Conservation (phyloP, 2,329 filamentous ascomycete species). For the Colletotrichum filicis region DNA sequence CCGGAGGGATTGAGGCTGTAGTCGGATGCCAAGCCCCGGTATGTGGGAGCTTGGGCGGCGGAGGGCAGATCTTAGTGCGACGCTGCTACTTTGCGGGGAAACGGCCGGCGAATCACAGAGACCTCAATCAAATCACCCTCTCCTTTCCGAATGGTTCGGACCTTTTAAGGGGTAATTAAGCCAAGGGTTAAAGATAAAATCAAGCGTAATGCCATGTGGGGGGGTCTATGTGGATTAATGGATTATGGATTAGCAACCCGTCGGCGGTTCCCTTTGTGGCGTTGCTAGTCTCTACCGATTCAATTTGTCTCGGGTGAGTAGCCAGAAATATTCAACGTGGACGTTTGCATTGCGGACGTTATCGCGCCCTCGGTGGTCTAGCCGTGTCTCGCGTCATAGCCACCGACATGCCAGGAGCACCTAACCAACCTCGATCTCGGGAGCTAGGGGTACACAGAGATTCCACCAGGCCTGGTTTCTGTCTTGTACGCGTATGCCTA, state of each 20-base stretch:
- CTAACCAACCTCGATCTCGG: not conserved
- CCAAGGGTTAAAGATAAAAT: conserved; percentile 12
- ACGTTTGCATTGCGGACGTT: not conserved
- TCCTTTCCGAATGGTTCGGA: conserved; percentile 4
- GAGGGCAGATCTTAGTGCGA: conserved; percentile 1
- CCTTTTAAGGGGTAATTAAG: not conserved
- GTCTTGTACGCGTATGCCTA: too few relatives aligned
- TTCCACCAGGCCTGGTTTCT: too few relatives aligned
- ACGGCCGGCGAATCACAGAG: not conserved
- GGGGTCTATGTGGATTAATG: not conserved
- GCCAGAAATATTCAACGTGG: not conserved
- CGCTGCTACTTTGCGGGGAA: conserved; percentile 9
- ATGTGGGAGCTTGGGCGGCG: conserved; percentile 11
- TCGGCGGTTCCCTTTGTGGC: not conserved
- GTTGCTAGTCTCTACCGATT: not conserved
- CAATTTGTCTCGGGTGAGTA: not conserved
- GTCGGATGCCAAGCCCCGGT: conserved; percentile 7
- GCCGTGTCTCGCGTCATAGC: not conserved
- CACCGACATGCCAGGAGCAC: not conserved
- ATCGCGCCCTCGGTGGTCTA: not conserved
- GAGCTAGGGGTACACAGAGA: not conserved
- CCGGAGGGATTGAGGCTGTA: conserved; percentile 3
- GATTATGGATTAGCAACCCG: not conserved
- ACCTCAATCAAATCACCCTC: conserved; percentile 2
- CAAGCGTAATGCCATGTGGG: conserved; percentile 4